These are phyloP conservation scores for Penicillium maclennaniae DNA, from an alignment of 495 filamentous ascomycete genomes.

Conservation along the genomic window DNA sequence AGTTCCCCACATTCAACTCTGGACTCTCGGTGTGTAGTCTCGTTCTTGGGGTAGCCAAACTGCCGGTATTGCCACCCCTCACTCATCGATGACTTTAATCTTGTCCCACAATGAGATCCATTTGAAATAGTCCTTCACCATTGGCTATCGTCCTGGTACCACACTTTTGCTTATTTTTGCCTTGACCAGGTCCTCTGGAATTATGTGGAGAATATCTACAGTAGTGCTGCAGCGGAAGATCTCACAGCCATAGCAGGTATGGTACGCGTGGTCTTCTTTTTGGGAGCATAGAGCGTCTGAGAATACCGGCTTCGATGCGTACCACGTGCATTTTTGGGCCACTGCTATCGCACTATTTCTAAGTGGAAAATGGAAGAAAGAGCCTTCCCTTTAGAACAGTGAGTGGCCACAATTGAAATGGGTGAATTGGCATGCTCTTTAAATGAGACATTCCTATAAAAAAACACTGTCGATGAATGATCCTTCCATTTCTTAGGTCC, in stretches of 20 bases:
- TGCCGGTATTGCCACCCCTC: slow-evolving; percentile 1
- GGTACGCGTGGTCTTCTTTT: slow-evolving; percentile 9
- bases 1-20: slow-evolving; percentile 14
- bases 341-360: too few species aligned
- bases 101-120: background rate
- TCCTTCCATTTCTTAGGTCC: too few species aligned
- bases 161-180: background rate
- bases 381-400: too few species aligned
- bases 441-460: too few species aligned
- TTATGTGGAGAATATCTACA: slow-evolving; percentile 1
- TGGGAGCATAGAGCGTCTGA: slow-evolving; percentile 15
- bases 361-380: too few species aligned
- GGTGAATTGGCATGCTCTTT: too few species aligned
- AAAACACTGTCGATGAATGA: too few species aligned
- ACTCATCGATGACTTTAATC: background rate
- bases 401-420: too few species aligned
- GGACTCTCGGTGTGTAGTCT: slow-evolving; percentile 14
- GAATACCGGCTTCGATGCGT: background rate
- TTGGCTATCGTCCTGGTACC: background rate
- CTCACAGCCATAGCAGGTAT: slow-evolving; percentile 13
- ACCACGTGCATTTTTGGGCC: too few species aligned
- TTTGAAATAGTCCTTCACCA: background rate
- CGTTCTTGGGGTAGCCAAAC: background rate
- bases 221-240: background rate
- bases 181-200: slow-evolving; percentile 10